A percentile compares a stretch with the other conserved stretches of the same genome.
Evolutionary conservation across 495 filamentous ascomycete genomes (phyloP).

Genomic region (Xylaria castorea): DNA sequence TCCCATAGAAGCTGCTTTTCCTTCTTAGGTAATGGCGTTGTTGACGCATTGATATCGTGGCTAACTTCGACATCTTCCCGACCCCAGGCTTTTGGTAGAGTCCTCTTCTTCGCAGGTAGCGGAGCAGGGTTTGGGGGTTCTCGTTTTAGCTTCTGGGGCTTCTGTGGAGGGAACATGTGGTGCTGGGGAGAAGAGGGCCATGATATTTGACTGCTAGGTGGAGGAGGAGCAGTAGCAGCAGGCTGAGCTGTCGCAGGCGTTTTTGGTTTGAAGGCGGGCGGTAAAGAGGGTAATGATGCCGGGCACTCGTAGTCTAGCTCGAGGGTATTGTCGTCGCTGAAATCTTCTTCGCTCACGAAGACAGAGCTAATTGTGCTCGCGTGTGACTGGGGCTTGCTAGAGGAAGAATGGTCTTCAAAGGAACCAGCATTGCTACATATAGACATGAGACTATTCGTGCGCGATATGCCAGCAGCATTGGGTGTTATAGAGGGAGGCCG

Average conservation of each 20-base stretch:
- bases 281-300: constrained; percentile 47
- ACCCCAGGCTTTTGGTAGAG: constrained; percentile 41
- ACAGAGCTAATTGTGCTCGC: constrained; percentile 40
- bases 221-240: constrained; percentile 29
- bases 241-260: constrained; percentile 2
- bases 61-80: constrained; percentile 26
- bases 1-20: constrained; percentile 69
- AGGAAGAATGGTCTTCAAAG: constrained; percentile 48
- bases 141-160: constrained; percentile 42
- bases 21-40: constrained; percentile 47
- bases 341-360: constrained; percentile 68
- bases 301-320: constrained; percentile 66
- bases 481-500: constrained; percentile 24
- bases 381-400: constrained; percentile 28
- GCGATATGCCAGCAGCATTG: constrained; percentile 16
- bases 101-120: constrained; percentile 41
- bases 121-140: constrained; percentile 36
- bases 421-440: constrained; percentile 49
- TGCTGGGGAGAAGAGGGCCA: constrained; percentile 45
- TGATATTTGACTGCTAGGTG: constrained; percentile 39
- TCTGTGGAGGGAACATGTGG: constrained; percentile 34
- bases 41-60: constrained; percentile 39
- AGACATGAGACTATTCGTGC: constrained; percentile 44
- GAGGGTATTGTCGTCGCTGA: constrained; percentile 71
- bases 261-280: constrained; percentile 34